phyloP scores from a whole-genome alignment of 2,329 filamentous ascomycete genomes.

The Pestalotiopsis sp. region DNA sequence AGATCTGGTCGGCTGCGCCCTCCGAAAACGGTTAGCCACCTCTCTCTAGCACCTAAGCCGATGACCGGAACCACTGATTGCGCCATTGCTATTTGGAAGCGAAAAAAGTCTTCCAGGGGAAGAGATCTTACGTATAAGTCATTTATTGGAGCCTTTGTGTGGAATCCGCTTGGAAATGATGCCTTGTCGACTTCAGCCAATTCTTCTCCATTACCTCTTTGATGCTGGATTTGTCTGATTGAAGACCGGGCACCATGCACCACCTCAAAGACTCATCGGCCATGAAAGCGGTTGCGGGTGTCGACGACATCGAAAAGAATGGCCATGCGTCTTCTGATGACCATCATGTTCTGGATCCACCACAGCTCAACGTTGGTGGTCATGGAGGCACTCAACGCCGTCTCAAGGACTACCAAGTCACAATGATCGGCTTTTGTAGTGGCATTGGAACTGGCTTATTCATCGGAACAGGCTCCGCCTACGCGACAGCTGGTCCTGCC shows the following conservation, averaged over 20 bases:
- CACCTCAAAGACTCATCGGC: not conserved
- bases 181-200: too few relatives aligned
- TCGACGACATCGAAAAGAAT: slow-evolving; percentile 1
- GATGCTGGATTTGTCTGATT: too few relatives aligned
- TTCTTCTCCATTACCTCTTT: too few relatives aligned
- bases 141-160: too few relatives aligned
- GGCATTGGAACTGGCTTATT: slow-evolving; percentile 19
- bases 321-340: not conserved
- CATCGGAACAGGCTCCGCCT: slow-evolving; percentile 26
- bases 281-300: not conserved
- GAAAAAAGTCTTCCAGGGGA: too few relatives aligned
- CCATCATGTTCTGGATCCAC: not conserved
- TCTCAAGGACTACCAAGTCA: slow-evolving; percentile 18
- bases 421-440: slow-evolving; percentile 18
- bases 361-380: slow-evolving; percentile 15
- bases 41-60: too few relatives aligned
- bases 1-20: too few relatives aligned
- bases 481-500: slow-evolving; percentile 35
- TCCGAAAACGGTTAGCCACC: too few relatives aligned
- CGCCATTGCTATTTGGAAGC: too few relatives aligned
- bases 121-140: too few relatives aligned
- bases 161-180: too few relatives aligned
- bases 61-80: too few relatives aligned
- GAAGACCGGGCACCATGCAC: not conserved
- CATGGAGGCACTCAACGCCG: slow-evolving; percentile 17